Percentiles rank a stretch among this genome's conserved stretches.
phyloP scores from a whole-genome alignment of 2,329 filamentous ascomycete species.

The Alternaria ventricosa region DNA sequence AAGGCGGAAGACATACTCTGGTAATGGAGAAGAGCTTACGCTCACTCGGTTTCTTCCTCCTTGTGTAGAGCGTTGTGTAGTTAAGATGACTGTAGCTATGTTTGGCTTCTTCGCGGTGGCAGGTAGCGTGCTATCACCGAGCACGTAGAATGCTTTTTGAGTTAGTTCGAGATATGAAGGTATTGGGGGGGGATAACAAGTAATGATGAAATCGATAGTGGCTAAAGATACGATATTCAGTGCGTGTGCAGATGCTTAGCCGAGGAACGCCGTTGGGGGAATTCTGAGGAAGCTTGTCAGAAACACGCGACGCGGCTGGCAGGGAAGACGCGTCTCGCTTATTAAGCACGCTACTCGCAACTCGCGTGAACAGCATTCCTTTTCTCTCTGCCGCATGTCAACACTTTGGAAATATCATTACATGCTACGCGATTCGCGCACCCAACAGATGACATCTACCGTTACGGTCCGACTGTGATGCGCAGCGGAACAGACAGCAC shows the following conservation, averaged over 20 bases:
- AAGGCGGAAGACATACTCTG: neutral
- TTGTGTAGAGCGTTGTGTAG: neutral
- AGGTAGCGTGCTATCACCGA: neutral
- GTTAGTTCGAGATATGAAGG: neutral
- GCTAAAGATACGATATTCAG: neutral
- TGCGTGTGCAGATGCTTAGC: neutral
- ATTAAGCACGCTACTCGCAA: neutral
- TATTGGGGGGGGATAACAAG: neutral
- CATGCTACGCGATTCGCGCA: neutral
- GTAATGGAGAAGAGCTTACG: too few species aligned
- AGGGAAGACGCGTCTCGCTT: neutral
- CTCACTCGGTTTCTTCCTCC: neutral
- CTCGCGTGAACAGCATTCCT: neutral
- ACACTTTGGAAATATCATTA: too few species aligned
- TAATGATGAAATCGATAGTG: neutral
- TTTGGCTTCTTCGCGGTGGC: neutral
- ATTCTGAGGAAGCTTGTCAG: neutral
- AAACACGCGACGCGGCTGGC: neutral
- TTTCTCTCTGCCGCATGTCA: neutral
- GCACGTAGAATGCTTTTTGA: neutral
- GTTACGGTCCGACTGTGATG: neutral
- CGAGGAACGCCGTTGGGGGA: neutral
- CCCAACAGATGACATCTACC: neutral
- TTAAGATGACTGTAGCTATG: neutral
- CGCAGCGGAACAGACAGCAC: neutral